phyloP scores from a whole-genome alignment of 139 green algal genomes.

The Chlorella sorokiniana region DNA sequence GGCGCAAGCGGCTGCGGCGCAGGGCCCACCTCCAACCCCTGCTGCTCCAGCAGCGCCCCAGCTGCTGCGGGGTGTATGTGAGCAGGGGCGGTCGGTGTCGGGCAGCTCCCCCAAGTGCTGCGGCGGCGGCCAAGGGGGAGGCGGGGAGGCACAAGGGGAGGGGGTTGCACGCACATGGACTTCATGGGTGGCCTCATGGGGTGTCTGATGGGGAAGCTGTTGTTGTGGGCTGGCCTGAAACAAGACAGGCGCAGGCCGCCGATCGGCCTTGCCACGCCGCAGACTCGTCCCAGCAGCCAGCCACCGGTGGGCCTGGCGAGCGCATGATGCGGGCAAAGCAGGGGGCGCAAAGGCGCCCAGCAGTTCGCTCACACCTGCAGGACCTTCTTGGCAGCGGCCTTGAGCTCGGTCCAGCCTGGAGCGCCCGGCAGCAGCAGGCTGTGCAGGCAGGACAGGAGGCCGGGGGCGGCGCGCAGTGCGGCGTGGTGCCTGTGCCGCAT shows the following conservation, averaged over 20 bases:
- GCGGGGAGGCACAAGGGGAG: background rate
- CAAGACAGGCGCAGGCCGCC: no score
- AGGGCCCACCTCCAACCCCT: constrained; percentile 8
- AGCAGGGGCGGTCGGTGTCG: constrained; percentile 27
- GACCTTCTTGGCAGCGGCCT: constrained; percentile 5
- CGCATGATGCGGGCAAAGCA: background rate
- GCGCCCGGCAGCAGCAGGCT: constrained; percentile 2
- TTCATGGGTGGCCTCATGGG: no score
- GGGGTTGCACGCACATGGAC: background rate
- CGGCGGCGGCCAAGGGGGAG: background rate
- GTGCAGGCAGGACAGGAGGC: background rate
- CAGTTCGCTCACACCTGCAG: background rate
- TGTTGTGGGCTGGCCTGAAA: no score
- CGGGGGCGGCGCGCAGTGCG: constrained; percentile 13
- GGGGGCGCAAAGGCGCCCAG: background rate
- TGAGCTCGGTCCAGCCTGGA: constrained; percentile 19
- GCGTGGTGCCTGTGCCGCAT: constrained; percentile 21
- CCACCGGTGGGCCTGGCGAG: no score
- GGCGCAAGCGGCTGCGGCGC: no score
- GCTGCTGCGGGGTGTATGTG: constrained; percentile 17
- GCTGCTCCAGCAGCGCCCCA: constrained; percentile 17
- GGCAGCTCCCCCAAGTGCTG: constrained; percentile 28
- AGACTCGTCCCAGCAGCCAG: no score
- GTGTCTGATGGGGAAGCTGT: no score
- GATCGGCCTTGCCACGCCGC: no score